These are phyloP conservation scores for Podaxis rugospora DNA, from an alignment of 768 basidiomycete species.

Conservation along the genomic window DNA sequence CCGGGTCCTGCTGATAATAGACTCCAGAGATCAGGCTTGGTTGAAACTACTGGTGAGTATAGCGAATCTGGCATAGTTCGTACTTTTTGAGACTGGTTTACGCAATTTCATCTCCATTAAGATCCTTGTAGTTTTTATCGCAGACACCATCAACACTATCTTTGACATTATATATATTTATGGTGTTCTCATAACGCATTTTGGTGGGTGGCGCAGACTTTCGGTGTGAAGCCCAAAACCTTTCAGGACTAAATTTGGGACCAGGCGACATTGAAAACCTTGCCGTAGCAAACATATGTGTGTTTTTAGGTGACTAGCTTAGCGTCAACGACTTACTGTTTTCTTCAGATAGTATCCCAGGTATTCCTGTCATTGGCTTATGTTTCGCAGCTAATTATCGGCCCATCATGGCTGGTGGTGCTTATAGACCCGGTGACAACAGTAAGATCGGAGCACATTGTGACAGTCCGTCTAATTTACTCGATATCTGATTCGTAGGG, in stretches of 20 bases:
- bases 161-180: not conserved
- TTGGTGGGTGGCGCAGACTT: not conserved
- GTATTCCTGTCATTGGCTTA: not conserved
- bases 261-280: not conserved
- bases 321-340: not conserved
- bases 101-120: not conserved
- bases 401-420: not conserved
- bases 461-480: not conserved
- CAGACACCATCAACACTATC: not conserved
- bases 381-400: not conserved
- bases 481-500: conserved; percentile 23
- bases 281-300: not conserved
- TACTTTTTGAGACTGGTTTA: not conserved
- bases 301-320: not conserved
- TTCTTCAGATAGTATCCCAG: not conserved
- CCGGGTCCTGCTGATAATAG: not conserved
- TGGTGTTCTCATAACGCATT: not conserved
- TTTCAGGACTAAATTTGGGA: not conserved
- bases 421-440: not conserved
- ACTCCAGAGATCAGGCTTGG: not conserved
- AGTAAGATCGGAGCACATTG: not conserved
- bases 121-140: not conserved
- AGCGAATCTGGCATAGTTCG: not conserved
- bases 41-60: not conserved
- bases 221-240: not conserved